A percentile compares a stretch with the other conserved stretches of the same genome.
These are phyloP conservation scores for Dactylellina cionopaga DNA, from an alignment of 2,329 filamentous ascomycete species.

Conservation along the genomic window DNA sequence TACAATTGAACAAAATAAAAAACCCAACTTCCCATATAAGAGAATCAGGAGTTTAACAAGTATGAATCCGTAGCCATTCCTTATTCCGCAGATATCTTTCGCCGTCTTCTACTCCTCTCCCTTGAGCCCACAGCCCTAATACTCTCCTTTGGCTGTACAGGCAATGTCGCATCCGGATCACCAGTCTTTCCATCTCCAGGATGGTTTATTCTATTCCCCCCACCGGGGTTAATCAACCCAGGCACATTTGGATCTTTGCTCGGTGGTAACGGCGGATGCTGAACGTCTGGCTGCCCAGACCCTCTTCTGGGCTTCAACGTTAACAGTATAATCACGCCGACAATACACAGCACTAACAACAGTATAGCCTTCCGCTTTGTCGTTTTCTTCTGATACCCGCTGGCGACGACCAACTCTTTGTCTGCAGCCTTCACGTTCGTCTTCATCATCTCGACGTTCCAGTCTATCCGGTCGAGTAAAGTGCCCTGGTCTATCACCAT, in stretches of 20 bases:
- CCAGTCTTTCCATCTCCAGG: slow-evolving; percentile 23
- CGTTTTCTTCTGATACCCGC: slow-evolving; percentile 85
- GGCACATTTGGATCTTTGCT: slow-evolving; percentile 37
- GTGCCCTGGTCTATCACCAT: slow-evolving; percentile 96
- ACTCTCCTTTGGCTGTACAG: slow-evolving; percentile 10
- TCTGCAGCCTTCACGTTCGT: slow-evolving; percentile 91
- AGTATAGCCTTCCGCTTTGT: slow-evolving; percentile 94
- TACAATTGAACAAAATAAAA: slow-evolving; percentile 12
- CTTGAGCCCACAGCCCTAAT: not conserved
- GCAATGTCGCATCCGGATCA: slow-evolving; percentile 37
- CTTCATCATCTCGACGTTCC: slow-evolving; percentile 96
- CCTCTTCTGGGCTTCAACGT: slow-evolving; percentile 75
- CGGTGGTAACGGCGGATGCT: slow-evolving; percentile 40
- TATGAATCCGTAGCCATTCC: too few relatives aligned
- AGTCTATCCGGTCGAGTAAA: slow-evolving; percentile 93
- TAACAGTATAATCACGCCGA: slow-evolving; percentile 85
- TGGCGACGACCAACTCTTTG: slow-evolving; percentile 87
- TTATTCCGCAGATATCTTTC: slow-evolving; percentile 7
- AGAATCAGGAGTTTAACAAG: not conserved
- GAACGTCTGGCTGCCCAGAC: not conserved
- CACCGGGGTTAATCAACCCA: slow-evolving; percentile 43
- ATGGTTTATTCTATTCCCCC: slow-evolving; percentile 51
- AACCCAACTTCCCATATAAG: not conserved
- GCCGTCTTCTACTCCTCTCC: not conserved
- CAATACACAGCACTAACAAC: slow-evolving; percentile 82